Conservation (phyloP, 139 green algal genomes). For the Micractinium conductrix region DNA sequence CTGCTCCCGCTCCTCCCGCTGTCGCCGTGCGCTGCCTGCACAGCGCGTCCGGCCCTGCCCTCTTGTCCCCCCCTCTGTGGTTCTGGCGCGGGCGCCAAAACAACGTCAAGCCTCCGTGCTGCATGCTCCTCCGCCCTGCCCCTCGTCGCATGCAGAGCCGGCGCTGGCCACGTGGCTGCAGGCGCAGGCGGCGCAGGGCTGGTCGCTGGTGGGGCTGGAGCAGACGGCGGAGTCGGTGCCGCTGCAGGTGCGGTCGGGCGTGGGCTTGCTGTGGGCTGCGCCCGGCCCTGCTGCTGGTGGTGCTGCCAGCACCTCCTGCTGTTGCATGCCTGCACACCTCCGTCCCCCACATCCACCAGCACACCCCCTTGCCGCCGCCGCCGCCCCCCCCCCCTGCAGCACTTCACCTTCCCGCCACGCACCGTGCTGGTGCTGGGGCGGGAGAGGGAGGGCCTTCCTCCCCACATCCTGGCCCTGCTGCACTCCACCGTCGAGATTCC, state of each 20-base stretch:
- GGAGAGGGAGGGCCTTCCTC: conserved; percentile 87
- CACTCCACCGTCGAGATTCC: conserved; percentile 93
- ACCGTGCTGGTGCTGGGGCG: conserved; percentile 86
- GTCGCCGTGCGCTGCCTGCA: background rate
- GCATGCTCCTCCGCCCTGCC: too few species aligned
- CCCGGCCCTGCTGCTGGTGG: background rate
- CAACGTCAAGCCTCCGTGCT: too few species aligned
- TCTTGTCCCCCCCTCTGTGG: background rate
- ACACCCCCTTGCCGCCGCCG: background rate
- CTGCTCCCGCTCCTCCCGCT: background rate
- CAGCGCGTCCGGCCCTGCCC: background rate
- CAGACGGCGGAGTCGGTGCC: conserved; percentile 81
- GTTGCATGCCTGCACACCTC: background rate
- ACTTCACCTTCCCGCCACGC: conserved; percentile 60
- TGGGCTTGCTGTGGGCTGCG: background rate
- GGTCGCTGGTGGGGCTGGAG: conserved; percentile 87
- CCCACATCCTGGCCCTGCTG: conserved; percentile 68
- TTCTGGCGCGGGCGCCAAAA: too few species aligned
- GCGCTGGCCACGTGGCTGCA: conserved; percentile 76
- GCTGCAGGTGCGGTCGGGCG: conserved; percentile 9
- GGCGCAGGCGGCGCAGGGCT: conserved; percentile 64
- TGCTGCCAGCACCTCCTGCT: background rate
- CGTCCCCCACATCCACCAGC: background rate
- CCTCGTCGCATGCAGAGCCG: conserved; percentile 20
- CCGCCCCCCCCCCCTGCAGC: conserved; percentile 13